These are phyloP conservation scores for Pichia sp. DNA, from an alignment of 1,139 yeast genomes.

Conservation along the genomic window DNA sequence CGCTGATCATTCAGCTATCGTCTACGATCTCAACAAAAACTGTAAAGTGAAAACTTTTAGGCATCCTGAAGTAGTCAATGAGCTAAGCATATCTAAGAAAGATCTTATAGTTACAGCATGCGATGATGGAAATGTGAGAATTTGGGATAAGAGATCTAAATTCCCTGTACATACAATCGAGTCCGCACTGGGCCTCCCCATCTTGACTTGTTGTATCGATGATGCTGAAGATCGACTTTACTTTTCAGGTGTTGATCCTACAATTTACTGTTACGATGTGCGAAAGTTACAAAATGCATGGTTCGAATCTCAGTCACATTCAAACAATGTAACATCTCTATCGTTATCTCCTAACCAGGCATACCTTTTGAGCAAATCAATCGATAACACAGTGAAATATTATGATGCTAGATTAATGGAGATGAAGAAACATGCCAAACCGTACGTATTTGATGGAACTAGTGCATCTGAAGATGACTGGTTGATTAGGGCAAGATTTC, in stretches of 20 bases:
- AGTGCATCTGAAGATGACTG: conserved; percentile 47
- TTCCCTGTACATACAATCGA: conserved; percentile 28
- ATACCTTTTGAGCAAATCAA: conserved; percentile 45
- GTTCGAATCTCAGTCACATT: conserved; percentile 36
- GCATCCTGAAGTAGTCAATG: conserved; percentile 52
- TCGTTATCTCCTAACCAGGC: conserved; percentile 44
- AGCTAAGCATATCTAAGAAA: conserved; percentile 32
- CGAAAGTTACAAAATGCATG: conserved; percentile 39
- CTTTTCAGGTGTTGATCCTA: conserved; percentile 63
- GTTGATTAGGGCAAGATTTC: conserved; percentile 42
- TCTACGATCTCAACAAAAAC: conserved; percentile 55
- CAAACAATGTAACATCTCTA: conserved; percentile 46
- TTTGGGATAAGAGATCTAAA: conserved; percentile 63
- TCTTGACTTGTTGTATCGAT: conserved; percentile 41
- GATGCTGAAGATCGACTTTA: conserved; percentile 38
- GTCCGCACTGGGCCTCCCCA: conserved; percentile 35
- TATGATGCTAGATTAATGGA: conserved; percentile 40
- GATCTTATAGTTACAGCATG: conserved; percentile 35
- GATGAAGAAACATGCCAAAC: conserved; percentile 34
- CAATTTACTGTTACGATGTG: conserved; percentile 50
- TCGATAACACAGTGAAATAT: conserved; percentile 50
- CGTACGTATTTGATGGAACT: conserved; percentile 52
- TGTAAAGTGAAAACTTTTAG: conserved; percentile 43
- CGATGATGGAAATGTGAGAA: conserved; percentile 53
- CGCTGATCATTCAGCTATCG: conserved; percentile 45